phyloP scores from a whole-genome alignment of 108 stramenopile genomes.

The Cyclotella kingstonii region DNA sequence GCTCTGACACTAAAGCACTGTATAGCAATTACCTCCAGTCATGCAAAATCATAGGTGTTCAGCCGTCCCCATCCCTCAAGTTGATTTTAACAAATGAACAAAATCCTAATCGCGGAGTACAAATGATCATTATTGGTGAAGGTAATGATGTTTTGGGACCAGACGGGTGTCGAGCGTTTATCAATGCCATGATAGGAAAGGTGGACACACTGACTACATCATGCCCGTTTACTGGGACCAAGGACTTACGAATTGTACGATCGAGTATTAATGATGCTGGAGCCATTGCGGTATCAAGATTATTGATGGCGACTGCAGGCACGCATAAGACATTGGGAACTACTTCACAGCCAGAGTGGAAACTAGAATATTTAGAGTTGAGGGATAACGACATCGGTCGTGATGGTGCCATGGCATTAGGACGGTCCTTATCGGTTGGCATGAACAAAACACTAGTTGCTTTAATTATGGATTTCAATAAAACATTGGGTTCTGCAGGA shows the following conservation, averaged over 20 bases:
- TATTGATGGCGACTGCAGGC: conserved; percentile 44
- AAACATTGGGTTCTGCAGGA: conserved; percentile 40
- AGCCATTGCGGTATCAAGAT: conserved; percentile 41
- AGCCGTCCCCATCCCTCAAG: conserved; percentile 14
- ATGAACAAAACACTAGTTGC: conserved; percentile 49
- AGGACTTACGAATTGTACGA: conserved; percentile 48
- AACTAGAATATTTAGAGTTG: conserved; percentile 51
- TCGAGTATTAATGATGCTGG: conserved; percentile 51
- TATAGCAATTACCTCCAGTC: conserved; percentile 23
- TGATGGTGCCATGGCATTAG: conserved; percentile 46
- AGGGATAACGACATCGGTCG: conserved; percentile 43
- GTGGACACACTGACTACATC: conserved; percentile 3
- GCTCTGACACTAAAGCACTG: conserved; percentile 24
- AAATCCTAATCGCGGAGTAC: conserved; percentile 22
- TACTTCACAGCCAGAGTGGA: conserved; percentile 45
- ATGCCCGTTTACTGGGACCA: conserved; percentile 34
- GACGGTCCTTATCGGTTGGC: conserved; percentile 40
- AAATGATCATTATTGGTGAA: conserved; percentile 34
- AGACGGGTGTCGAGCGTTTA: conserved; percentile 46
- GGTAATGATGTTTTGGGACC: conserved; percentile 39
- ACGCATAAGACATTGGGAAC: no score
- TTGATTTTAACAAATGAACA: conserved; percentile 9
- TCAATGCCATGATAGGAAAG: conserved; percentile 47
- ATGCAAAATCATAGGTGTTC: conserved; percentile 24
- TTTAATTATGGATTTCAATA: conserved; percentile 58